Percentiles rank a stretch among this genome's conserved stretches.
phyloP scores from a whole-genome alignment of 768 basidiomycete genomes.

The Coprinopsis sp. region DNA sequence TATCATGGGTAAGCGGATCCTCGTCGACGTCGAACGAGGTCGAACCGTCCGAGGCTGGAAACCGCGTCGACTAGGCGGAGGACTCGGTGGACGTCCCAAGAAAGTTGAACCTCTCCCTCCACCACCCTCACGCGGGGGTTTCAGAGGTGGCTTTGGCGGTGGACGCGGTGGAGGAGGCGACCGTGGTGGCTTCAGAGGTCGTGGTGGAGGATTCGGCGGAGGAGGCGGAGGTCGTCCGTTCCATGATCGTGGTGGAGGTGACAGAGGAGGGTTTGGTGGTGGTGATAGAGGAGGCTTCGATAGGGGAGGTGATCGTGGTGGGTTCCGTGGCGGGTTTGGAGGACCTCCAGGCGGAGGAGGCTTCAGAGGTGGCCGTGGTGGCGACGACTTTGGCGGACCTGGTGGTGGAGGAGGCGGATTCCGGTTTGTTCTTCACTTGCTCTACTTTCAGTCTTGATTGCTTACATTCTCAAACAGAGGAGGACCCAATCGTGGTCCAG shows the following conservation, averaged over 20 bases:
- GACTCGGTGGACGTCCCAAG: conserved; percentile 97
- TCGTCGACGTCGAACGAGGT: conserved; percentile 97
- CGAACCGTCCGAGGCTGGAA: conserved; percentile 99
- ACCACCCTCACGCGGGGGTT: conserved; percentile 34
- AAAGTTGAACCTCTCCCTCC: conserved; percentile 47
- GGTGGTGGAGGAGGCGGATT: conserved; percentile 42
- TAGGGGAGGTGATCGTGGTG: conserved; percentile 36
- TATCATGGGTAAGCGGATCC: conserved; percentile 92
- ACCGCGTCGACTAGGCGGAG: conserved; percentile 93
- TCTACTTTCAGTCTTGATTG: conserved; percentile 4
- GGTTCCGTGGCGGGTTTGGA: conserved; percentile 38
- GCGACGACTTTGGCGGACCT: conserved; percentile 33
- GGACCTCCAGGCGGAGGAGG: conserved; percentile 34
- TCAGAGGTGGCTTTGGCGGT: conserved; percentile 44
- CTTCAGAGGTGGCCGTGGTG: conserved; percentile 37
- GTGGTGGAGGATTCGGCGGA: conserved; percentile 41
- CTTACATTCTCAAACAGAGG: conserved; percentile 33
- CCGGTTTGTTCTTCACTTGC: conserved; percentile 33
- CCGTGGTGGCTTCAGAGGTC: conserved; percentile 35
- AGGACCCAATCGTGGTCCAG: conserved; percentile 53
- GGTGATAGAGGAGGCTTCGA: conserved; percentile 33
- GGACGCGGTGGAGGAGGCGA: conserved; percentile 37
- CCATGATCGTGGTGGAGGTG: conserved; percentile 37
- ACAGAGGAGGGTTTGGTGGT: conserved; percentile 32
- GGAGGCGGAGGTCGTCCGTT: conserved; percentile 34